Base-by-base conservation (phyloP, 1,139 yeast species). In the Taphrina pruni region DNA sequence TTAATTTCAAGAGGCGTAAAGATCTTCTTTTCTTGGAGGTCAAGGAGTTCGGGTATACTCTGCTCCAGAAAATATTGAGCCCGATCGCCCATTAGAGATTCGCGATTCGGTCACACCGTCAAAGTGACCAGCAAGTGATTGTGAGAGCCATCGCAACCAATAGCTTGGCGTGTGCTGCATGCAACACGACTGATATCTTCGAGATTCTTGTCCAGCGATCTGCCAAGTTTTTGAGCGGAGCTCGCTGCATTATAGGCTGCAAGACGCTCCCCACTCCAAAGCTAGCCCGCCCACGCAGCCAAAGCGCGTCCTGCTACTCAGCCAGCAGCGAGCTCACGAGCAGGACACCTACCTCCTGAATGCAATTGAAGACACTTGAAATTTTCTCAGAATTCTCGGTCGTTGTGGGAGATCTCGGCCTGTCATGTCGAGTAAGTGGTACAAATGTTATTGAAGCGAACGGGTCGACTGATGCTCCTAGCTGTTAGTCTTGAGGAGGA, bases 31-130 rank as follows among this genome's bases (percentile, higher is more conserved):
- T 85, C 85, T 72, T 88, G 87, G 62, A 95, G 84, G 77, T 94
- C 99, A 76, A 92, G 94, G 71, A 95, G 84, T 79, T 95, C 99
- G 0, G 97, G 97, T 76, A 94, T 93, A 8, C 93, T 84, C 79
- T 85, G 87, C 79, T 90, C 96, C 78, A 90, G 81, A 77, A 87
- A 88, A 78, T 85, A 89, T 78, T 96, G 85, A 36, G 89, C 88
- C 75, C 87, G 88, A 66, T 90, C 90, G 35, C 91, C 85, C 93
- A 88, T 88, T 6, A 45, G 48, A 11, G 2, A 8, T 14, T 45
- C 3, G 6, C 20, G 48, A 45, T 17, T 45, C 20, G 32, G 4
- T 26, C 32, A 26, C 32, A 26, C 32, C 4, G 32, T 26, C 32
- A 26, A 26, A 26, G 32, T 26, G 32, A 26, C 32, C 4, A 26